Base-by-base conservation (phyloP, 1,284 basidiomycete species). In the Irpex sp. region DNA sequence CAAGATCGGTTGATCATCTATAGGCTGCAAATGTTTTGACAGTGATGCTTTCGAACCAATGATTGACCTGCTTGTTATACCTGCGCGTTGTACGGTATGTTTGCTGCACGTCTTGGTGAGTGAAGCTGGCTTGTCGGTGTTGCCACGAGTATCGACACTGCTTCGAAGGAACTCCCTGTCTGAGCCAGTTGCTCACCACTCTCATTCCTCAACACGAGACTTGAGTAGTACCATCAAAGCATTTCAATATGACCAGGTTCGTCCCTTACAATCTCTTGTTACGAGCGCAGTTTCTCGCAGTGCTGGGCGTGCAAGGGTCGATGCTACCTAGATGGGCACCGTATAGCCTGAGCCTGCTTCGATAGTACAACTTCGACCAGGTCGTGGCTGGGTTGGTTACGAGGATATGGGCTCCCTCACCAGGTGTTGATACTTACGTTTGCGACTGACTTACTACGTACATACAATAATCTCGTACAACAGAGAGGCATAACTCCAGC, bases 1-100 rank as follows among this genome's bases (percentile, higher is more conserved):
- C 21, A 34, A 38, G 61, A 40, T 26, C 57, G 56, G 47, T 62
- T 62, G 61, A 62, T 62, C 57, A 57, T 47, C 57, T 58, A 58
- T 21, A 21, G 31, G 11, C 13, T 55, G 38, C 37, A 40, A 9
- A 17, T 26, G 17, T 52, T 52, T 52, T 15, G 21, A 36, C 31
- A 56, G 34, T 36, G 21, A 56, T 21, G 15, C 54, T 56, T 56
- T 37, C 13, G 26, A 15, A n/a, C 17, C 15, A 31, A 31, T 26
- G 19, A 15, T 34, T 9, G 54, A 36, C 34, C 11, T 26, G 34
- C 31, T 9, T n/a, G 15, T 54, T 26, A 8, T 26, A 19, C 54
- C 9, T 13, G 31, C 26, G 26, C 54, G 19, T 11, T 36, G 54
- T 36, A 21, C 34, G 11, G 34, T 56, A 36, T 13, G 11, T 17